Percentiles rank a stretch among this genome's conserved stretches.
Conservation (phyloP, 352 stramenopile genomes). For the Phytophthora sansomeana region DNA sequence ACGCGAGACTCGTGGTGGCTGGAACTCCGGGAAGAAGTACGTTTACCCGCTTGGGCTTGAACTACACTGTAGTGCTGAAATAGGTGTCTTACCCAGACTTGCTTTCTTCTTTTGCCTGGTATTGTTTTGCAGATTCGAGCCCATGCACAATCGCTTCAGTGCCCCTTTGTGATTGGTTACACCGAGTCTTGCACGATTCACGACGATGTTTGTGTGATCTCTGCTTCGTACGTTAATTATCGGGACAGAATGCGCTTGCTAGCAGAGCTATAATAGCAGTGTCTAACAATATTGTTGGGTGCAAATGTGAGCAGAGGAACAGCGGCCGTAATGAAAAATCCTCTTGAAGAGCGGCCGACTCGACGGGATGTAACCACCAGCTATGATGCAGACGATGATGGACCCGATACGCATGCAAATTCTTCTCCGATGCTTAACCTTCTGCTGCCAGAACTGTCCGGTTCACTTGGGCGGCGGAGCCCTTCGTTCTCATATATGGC, state of each 20-base stretch:
- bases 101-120: not conserved
- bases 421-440: conserved; percentile 50
- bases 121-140: conserved; percentile 83
- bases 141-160: conserved; percentile 96
- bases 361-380: conserved; percentile 46
- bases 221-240: conserved; percentile 88
- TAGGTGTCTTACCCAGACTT: too few relatives aligned
- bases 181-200: conserved; percentile 97
- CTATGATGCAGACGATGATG: conserved; percentile 59
- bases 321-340: conserved; percentile 82
- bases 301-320: conserved; percentile 64
- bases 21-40: conserved; percentile 95
- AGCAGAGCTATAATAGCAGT: too few relatives aligned
- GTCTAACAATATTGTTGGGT: not conserved
- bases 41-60: not conserved
- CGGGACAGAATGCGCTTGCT: too few relatives aligned
- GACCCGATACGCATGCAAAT: conserved; percentile 29
- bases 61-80: too few relatives aligned
- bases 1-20: conserved; percentile 98
- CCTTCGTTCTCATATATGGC: conserved; percentile 50
- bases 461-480: conserved; percentile 52
- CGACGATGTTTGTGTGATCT: conserved; percentile 97
- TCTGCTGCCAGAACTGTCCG: conserved; percentile 40
- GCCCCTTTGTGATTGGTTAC: conserved; percentile 97
- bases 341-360: conserved; percentile 44